Base-by-base conservation (phyloP, 1,284 basidiomycete species). In the Ceraceosorus guamensis region DNA sequence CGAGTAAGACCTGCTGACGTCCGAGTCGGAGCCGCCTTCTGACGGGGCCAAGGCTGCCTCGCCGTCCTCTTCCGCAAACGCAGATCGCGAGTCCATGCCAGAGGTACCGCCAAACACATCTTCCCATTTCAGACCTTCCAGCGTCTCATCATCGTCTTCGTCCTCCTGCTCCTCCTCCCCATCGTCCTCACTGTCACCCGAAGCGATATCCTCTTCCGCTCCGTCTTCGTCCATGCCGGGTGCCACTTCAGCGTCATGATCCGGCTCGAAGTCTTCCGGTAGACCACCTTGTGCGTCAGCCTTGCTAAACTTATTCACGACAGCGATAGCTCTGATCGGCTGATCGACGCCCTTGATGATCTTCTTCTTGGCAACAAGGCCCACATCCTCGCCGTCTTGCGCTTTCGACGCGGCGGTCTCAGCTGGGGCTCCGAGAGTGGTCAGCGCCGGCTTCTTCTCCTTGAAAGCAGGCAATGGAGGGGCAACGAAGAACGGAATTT, bases 401-500 rank as follows among this genome's bases (percentile, higher is more conserved):
- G 45, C 51, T 14, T 49, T 53, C 3, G 51, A 35, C 1, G 45
- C 53, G 11, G 53, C 59, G 33, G 35, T 13, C 50, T 59, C 60
- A 16, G 52, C 57, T 35, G 56, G 55, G 14, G 58, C 59, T 16
- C 52, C 60, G n/a, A n/a, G n/a, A n/a, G n/a, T n/a, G n/a, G n/a
- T n/a, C 0, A 54, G n/a, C 13, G 59, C 62, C 50, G 67, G 61
- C 5, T 37, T 57, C 50, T 70, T 67, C 35, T 60, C 65, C 55
- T 65, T 69, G 34, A 31, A 43, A 52, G 87, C 87, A 11, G 66
- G 64, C 48, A 51, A 37, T 7, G 71, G 71, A 30, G 89, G 89
- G 8, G 86, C 74, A 24, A 89, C 88, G 67, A 90, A 91, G 80
- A 84, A 91, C 34, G 89, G 89, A 70, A 92, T 89, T 69, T 91